Evolutionary conservation across 169 alveolate species (phyloP), one percentile per base, ranked within the genome.

Genomic region (Pseudocohnilembus persalinus): DNA sequence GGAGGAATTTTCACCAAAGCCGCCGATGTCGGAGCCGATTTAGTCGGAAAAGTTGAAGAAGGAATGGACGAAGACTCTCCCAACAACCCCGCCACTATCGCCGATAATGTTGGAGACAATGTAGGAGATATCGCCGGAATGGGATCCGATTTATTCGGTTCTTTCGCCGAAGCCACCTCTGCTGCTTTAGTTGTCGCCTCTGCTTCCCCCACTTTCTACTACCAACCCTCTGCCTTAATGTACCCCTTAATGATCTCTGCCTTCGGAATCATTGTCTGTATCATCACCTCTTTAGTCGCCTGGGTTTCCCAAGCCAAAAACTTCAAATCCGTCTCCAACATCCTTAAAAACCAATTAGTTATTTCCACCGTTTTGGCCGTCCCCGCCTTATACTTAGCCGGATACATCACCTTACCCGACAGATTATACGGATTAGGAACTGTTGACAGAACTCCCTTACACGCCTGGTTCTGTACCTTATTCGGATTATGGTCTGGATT

Each of bases 121-220:
- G 96, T 93, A 30, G 96, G 96, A 35, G 96, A 93, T 89, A 93
- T 93, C 76, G 96, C 96, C 30, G 96, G 96, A 64, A 93, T 93
- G 96, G 94, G 96, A 82, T 74, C 94, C 74, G 96, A 93, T 68
- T 82, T 93, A 34, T 93, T 93, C 83, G 94, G 96, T 27, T 93
- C 96, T 15, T 87, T 93, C 73, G 96, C 94, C 78, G 96, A 93
- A 76, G 64, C 96, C 29, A 88, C 92, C 1, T 90, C 94, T 76
- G 96, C 94, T 29, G 93, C 95, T n/a, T 77, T 92, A 11, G 95
- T 92, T 32, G 91, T 93, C 31, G 85, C 91, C 68, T 86, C 94
- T 31, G 84, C 92, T 49, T 87, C 91, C 28, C 80, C 86, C 75
- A 88, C 91, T 34, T 74, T 93, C n/a, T 84, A 90, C 26, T 68